These are phyloP conservation scores for Oenanthe javanica DNA, from an alignment of 140 eudicot species.

Conservation along the genomic window DNA sequence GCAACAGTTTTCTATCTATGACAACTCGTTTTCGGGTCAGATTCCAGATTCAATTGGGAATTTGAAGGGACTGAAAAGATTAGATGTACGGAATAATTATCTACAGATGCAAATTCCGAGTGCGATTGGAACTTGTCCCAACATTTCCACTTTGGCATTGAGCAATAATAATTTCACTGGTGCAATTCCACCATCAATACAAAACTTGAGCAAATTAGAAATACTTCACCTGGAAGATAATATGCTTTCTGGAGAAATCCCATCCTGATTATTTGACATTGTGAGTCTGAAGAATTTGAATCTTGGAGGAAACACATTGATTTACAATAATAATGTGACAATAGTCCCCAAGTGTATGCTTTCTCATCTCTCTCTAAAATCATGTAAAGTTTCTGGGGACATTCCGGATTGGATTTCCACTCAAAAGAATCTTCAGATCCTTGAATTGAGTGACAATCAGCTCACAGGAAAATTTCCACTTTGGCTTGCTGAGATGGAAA, in stretches of 20 bases:
- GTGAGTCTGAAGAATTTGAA: slow-evolving; percentile 25
- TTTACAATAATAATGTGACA: slow-evolving; percentile 34
- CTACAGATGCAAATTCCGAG: slow-evolving; percentile 33
- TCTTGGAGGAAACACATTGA: slow-evolving; percentile 36
- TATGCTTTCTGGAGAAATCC: slow-evolving; percentile 41
- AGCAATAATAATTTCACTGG: slow-evolving; percentile 37
- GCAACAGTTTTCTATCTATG: slow-evolving; percentile 22
- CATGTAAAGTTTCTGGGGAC: slow-evolving; percentile 29
- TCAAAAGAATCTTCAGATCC: slow-evolving; percentile 25
- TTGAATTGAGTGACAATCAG: slow-evolving; percentile 37
- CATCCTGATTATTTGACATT: slow-evolving; percentile 39
- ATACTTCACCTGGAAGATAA: slow-evolving; percentile 31
- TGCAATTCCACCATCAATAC: slow-evolving; percentile 30
- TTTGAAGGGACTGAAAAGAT: slow-evolving; percentile 22
- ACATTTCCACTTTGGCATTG: slow-evolving; percentile 33
- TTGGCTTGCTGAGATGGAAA: slow-evolving; percentile 52
- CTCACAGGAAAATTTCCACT: slow-evolving; percentile 39
- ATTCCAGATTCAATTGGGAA: slow-evolving; percentile 27
- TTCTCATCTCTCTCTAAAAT: slow-evolving; percentile 29
- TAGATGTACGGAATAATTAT: slow-evolving; percentile 34
- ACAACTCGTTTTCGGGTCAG: slow-evolving; percentile 30
- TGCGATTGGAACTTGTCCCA: slow-evolving; percentile 22
- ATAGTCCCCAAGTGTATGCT: slow-evolving; percentile 44
- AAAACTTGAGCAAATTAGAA: slow-evolving; percentile 29
- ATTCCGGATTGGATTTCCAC: slow-evolving; percentile 48